Base-by-base conservation (phyloP, 768 basidiomycete genomes). In the Rhodotorula graminis region DNA sequence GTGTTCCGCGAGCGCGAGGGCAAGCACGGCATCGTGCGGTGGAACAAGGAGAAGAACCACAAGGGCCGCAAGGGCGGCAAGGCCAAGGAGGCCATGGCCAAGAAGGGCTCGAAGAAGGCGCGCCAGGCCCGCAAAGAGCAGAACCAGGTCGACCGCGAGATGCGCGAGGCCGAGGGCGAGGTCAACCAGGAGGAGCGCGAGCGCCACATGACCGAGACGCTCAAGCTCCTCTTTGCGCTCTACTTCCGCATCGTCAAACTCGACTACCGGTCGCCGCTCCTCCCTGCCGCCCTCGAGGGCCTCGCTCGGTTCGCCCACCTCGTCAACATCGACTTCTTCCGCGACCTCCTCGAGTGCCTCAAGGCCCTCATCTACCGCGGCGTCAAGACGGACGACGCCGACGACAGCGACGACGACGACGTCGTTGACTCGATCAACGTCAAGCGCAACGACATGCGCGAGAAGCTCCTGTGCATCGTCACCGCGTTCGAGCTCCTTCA, bases 251-350 rank as follows among this genome's bases (percentile, higher is more conserved):
- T 98, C 77, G 84, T 99, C 76, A 99, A 98, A 82, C 88, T 79
- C 19, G 84, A 83, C 33, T 88, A 89, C 46, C 90, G 90, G 3
- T 86, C 88, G 27, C 83, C 82, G 8, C 85, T 98, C 16, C 85
- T 98, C 23, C 88, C 92, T 31, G 86, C 90, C 46, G 94, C 93
- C 56, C 84, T 99, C 74, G 88, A 90, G 78, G 96, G 96, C 72
- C 90, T 98, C 77, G 88, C 93, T 6, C 89, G 88, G 82, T 98
- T 92, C 79, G 90, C 95, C 1, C 96, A 98, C 80, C 87, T 97
- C 69, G 93, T 99, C 81, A 99, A 96, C 81, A 87, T 98, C 77
- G 94, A 99, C 81, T 98, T 99, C 83, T 99, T 98, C 87, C 89
- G 89, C 79, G 96, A 99, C 82, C 84, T 99, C 60, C 86, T 99